These are phyloP conservation scores for Acanthamoeba triangularis DNA, from an alignment of 208 protist genomes.

Conservation along the genomic window DNA sequence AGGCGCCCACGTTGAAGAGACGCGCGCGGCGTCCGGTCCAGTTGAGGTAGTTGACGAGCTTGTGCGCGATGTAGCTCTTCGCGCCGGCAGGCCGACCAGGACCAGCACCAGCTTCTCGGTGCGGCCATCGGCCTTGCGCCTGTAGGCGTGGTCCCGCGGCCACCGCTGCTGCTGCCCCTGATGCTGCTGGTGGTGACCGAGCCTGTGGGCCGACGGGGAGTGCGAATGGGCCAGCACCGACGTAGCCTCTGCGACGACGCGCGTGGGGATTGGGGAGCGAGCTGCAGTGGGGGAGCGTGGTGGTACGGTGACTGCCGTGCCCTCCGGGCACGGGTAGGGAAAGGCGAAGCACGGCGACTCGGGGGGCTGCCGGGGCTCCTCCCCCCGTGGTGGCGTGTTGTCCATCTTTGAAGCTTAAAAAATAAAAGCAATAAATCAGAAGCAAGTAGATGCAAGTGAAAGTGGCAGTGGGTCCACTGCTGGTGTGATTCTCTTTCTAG, in stretches of 20 bases:
- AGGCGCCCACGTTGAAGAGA: slow-evolving; percentile 77
- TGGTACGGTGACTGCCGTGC: no score
- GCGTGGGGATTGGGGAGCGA: not conserved
- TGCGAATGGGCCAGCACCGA: not conserved
- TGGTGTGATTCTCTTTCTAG: no score
- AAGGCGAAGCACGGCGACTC: not conserved
- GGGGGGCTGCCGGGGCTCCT: not conserved
- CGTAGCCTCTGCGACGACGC: not conserved
- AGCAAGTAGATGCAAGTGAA: no score
- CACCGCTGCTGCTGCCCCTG: not conserved
- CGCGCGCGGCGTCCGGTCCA: slow-evolving; percentile 62
- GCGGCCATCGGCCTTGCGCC: not conserved
- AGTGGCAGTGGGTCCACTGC: no score
- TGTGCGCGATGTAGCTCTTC: slow-evolving; percentile 77
- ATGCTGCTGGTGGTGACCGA: not conserved
- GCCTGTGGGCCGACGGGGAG: not conserved
- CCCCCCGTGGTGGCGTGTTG: not conserved
- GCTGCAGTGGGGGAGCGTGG: not conserved
- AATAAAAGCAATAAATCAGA: no score
- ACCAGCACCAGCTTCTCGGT: slow-evolving; percentile 75
- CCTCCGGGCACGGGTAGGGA: slow-evolving; percentile 3
- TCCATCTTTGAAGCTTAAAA: not conserved
- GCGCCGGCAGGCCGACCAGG: slow-evolving; percentile 78
- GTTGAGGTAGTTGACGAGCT: slow-evolving; percentile 68
- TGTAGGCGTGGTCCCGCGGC: not conserved